These are phyloP conservation scores for Coprinellus aureogranulatus DNA, from an alignment of 768 basidiomycete species.

Conservation along the genomic window DNA sequence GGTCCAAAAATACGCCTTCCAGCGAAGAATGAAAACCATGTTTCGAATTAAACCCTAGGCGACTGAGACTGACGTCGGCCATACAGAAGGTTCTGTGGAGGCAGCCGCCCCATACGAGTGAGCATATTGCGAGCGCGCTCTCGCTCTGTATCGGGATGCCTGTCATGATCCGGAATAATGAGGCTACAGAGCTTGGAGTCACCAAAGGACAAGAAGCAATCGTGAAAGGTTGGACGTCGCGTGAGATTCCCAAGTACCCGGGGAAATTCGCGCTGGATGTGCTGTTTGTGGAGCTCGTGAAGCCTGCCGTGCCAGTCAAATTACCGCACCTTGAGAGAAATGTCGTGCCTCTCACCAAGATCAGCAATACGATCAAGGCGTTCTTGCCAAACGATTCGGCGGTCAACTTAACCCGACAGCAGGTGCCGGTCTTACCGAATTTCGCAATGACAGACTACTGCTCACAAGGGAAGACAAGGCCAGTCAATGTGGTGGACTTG, in stretches of 20 bases:
- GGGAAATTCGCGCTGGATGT: not conserved
- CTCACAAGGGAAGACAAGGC: slow-evolving; percentile 27
- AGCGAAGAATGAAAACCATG: not conserved
- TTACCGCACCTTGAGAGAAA: not conserved
- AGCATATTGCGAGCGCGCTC: slow-evolving; percentile 26
- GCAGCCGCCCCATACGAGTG: slow-evolving; percentile 5
- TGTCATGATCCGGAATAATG: slow-evolving; percentile 28
- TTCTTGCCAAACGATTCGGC: not conserved
- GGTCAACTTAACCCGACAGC: not conserved
- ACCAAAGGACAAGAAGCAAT: slow-evolving; percentile 10
- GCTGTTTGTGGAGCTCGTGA: not conserved
- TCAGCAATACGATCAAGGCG: not conserved
- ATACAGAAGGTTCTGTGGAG: slow-evolving; percentile 1
- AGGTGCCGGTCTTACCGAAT: slow-evolving; percentile 17
- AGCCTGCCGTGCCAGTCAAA: not conserved
- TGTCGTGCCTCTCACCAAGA: not conserved
- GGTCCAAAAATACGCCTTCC: not conserved
- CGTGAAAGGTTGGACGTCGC: not conserved
- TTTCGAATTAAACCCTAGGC: too few relatives aligned
- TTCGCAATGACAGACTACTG: slow-evolving; percentile 34
- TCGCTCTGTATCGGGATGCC: slow-evolving; percentile 31
- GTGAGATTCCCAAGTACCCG: not conserved
- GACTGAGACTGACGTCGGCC: slow-evolving; percentile 21
- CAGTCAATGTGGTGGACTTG: not conserved
- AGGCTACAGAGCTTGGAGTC: slow-evolving; percentile 31